A percentile compares a stretch with the other conserved stretches of the same genome.
phyloP scores from a whole-genome alignment of 345 rosid species.

The Luvunga scandens region DNA sequence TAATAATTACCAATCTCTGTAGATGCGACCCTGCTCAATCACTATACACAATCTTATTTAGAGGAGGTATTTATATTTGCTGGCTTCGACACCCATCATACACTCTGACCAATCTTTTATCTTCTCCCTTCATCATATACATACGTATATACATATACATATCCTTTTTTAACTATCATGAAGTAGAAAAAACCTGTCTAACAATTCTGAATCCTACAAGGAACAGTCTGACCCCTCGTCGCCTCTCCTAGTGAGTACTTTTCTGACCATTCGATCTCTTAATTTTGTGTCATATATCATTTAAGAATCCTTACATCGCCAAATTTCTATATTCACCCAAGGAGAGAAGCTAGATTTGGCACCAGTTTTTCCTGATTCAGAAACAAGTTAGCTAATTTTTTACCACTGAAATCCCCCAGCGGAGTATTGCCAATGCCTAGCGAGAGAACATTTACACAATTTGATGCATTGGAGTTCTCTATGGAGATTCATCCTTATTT shows the following conservation, averaged over 20 bases:
- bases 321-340: conserved; percentile 11
- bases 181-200: not conserved
- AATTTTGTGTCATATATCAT: not conserved
- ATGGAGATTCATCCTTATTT: no score
- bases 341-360: not conserved
- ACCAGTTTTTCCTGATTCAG: conserved; percentile 10
- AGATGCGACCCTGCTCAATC: no score
- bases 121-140: not conserved
- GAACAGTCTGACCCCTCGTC: conserved; percentile 37
- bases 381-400: conserved; percentile 4
- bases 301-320: not conserved
- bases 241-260: conserved; percentile 42
- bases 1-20: no score
- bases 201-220: conserved; percentile 11
- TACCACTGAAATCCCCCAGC: no score
- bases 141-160: not conserved
- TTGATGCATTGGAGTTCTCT: no score
- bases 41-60: no score
- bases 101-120: no score
- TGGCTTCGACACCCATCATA: no score
- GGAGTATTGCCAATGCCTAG: no score
- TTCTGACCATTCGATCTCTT: not conserved
- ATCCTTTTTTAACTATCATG: not conserved
- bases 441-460: no score
- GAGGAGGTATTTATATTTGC: no score